Evolutionary conservation across 2,329 filamentous ascomycete species (phyloP), one percentile per base, ranked within the genome.

Genomic region (Apiospora rasikravindrae): DNA sequence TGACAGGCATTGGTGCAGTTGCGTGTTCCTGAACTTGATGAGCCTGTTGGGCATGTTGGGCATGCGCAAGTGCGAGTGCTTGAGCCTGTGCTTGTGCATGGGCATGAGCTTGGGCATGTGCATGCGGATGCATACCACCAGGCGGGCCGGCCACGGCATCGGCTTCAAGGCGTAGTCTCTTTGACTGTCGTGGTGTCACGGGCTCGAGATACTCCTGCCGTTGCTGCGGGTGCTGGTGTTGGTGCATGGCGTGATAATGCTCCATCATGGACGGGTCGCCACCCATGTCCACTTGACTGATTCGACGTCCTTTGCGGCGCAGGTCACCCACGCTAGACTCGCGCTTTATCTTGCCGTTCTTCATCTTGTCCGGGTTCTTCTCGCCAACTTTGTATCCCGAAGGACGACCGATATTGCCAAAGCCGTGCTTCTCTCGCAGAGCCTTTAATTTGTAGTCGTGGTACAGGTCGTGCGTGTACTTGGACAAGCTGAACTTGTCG

Each of bases 341-440:
- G 64, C 76, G 77, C 73, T 79, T 80, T 2, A 74, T 70, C 71
- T 79, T 81, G 6, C 73, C 70, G 72, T 81, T 82, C 73, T 80
- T 82, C 22, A 73, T 72, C 75, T 79, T 78, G 45, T 77, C 76
- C 8, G 76, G 76, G 26, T 82, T 81, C 73, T 83, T 86, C 74
- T 84, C 83, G 4, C 84, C 84, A 6, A 81, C 73, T 71, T 81
- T 81, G 73, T 80, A 53, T 37, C 80, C 80, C 3, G 87, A 88
- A 0, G 88, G 88, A 0, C 88, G 83, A 10, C 88, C 88, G 8
- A 90, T 89, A 74, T 87, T 89, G 68, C 88, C 87, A 73, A 86
- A 89, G 0, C 88, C 88, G 72, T 87, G 86, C 79, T 88, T 87
- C 33, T 81, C 79, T 10, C 88, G 84, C 11, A 90, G 79, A 1